Base-by-base conservation (phyloP, 345 rosid species). In the Boechera retrofracta region DNA sequence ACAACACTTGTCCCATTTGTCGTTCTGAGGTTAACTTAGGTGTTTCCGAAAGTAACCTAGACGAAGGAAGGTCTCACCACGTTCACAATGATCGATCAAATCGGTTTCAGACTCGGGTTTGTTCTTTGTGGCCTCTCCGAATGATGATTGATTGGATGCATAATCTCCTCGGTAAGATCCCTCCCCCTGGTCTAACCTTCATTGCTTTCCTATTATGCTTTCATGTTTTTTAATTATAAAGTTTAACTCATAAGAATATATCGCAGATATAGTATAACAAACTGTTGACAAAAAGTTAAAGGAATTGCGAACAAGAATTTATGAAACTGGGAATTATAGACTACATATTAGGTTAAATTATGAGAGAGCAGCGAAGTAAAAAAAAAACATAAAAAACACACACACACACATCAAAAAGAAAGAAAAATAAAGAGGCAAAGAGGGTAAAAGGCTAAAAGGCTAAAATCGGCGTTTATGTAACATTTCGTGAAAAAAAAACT, bases 1-100 rank as follows among this genome's bases (percentile, higher is more conserved):
- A 87, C 71, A 89, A 87, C 33, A 89, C 93, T 0, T 91, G 97
- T 64, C 98, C 94, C 0, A 87, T 89, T 41, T 94, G 97, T 61
- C 94, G 96, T 0, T 76, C 36, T 10, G 76, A 79, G 74, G 69
- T 91, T 21, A n/a, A 24, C 57, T 78, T 44, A 39, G 49, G 75
- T 24, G 77, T 31, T 18, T 44, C 21, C 0, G 63, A 48, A 42
- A 15, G 56, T 42, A 52, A 61, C 16, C 0, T 59, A 29, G 55
- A 75, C 4, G 42, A 44, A 16, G 38, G 28, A 64, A 31, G 7
- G 24, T 71, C 41, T 52, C 63, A 63, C 0, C 6, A 71, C 0
- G 41, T 21, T 1, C 16, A 70, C 0, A 4, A 63, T 45, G 59
- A 62, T 47, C 67, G 72, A 64, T 31, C 80, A 12, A 56, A 71